Percentiles rank a stretch among this genome's conserved stretches.
phyloP scores from a whole-genome alignment of 2,329 filamentous ascomycete species.

The Echinosphaeria canescens region DNA sequence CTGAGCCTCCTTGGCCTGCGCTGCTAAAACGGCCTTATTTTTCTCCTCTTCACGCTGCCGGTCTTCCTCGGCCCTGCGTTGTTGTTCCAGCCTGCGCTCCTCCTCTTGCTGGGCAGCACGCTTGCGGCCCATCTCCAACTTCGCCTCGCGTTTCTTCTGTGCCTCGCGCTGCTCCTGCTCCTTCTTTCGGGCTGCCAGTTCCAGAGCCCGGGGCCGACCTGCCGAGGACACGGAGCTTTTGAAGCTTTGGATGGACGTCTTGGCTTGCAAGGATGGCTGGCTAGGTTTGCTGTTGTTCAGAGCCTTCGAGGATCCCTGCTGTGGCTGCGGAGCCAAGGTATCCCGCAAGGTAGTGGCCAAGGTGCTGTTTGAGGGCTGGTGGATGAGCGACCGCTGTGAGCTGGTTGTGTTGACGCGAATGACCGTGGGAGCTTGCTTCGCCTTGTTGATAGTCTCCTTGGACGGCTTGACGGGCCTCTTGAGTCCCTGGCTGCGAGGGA shows the following conservation, averaged over 20 bases:
- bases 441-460: slow-evolving; percentile 33
- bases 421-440: slow-evolving; percentile 47
- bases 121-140: slow-evolving; percentile 63
- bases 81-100: slow-evolving; percentile 34
- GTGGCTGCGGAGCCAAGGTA: slow-evolving; percentile 13
- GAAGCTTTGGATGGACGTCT: slow-evolving; percentile 32
- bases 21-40: slow-evolving; percentile 24
- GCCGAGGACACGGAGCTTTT: slow-evolving; percentile 41
- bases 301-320: slow-evolving; percentile 19
- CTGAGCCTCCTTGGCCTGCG: slow-evolving; percentile 43
- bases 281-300: slow-evolving; percentile 47
- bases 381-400: slow-evolving; percentile 36
- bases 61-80: slow-evolving; percentile 37
- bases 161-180: slow-evolving; percentile 64
- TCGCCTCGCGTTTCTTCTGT: slow-evolving; percentile 60
- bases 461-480: slow-evolving; percentile 40
- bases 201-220: slow-evolving; percentile 47
- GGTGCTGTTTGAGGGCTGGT: slow-evolving; percentile 34
- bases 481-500: slow-evolving; percentile 22
- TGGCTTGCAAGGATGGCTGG: slow-evolving; percentile 39
- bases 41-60: slow-evolving; percentile 38
- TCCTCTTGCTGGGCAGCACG: slow-evolving; percentile 44
- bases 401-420: slow-evolving; percentile 45
- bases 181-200: slow-evolving; percentile 60
- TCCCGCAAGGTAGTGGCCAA: slow-evolving; percentile 38